A percentile compares a stretch with the other conserved stretches of the same genome.
Conservation (phyloP, 2,329 filamentous ascomycete species). For the Neoarthrinium moseri region DNA sequence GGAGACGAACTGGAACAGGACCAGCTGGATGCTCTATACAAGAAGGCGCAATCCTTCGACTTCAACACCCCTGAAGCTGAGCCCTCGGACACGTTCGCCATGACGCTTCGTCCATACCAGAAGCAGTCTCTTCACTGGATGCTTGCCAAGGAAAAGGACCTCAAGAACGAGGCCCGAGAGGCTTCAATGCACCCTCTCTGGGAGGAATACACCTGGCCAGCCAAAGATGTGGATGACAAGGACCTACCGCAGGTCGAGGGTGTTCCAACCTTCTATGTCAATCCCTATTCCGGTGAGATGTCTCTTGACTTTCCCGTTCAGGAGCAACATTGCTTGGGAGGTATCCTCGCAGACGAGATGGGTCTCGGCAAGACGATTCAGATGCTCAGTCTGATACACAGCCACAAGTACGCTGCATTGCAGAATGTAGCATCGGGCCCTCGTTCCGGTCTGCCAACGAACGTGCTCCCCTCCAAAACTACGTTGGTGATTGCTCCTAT, state of each 20-base stretch:
- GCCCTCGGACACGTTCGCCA: slow-evolving; percentile 75
- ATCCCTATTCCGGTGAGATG: slow-evolving; percentile 93
- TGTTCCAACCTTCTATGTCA: slow-evolving; percentile 83
- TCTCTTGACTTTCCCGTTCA: slow-evolving; percentile 90
- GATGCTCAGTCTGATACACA: slow-evolving; percentile 91
- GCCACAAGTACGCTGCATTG: slow-evolving; percentile 62
- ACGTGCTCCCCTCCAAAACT: slow-evolving; percentile 71
- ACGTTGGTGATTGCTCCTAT: slow-evolving; percentile 96
- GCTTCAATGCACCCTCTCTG: slow-evolving; percentile 93
- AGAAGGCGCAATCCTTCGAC: slow-evolving; percentile 95
- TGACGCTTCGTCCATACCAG: slow-evolving; percentile 88
- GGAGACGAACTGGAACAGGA: slow-evolving; percentile 92
- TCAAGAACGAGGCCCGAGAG: slow-evolving; percentile 64
- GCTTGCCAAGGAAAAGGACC: slow-evolving; percentile 86
- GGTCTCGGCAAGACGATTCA: slow-evolving; percentile 97
- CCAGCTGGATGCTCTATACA: slow-evolving; percentile 90
- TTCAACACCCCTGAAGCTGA: slow-evolving; percentile 87
- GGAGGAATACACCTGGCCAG: slow-evolving; percentile 93
- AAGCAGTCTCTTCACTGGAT: slow-evolving; percentile 97
- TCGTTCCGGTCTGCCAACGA: slow-evolving; percentile 50
- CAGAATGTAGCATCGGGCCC: slow-evolving; percentile 63
- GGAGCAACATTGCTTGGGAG: slow-evolving; percentile 91
- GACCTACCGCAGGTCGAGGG: slow-evolving; percentile 64
- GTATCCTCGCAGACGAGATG: slow-evolving; percentile 96
- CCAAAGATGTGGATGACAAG: slow-evolving; percentile 82